Base-by-base conservation (phyloP, 2,329 filamentous ascomycete species). In the Fusarium sp. region DNA sequence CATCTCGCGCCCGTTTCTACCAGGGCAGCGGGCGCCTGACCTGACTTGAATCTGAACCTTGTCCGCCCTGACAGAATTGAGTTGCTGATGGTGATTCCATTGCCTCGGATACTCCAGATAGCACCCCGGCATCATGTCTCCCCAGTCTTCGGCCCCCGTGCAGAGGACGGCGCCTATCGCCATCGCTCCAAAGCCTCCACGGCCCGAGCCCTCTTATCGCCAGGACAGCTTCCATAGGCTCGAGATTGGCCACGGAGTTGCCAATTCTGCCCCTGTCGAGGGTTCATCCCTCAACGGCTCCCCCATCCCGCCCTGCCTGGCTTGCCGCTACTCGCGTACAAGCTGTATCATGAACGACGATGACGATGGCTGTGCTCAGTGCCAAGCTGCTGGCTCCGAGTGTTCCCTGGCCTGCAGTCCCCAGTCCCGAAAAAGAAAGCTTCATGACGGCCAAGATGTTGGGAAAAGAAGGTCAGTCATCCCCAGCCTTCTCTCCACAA, bases 321-420 rank as follows among this genome's bases (percentile, higher is more conserved):
- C 92, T 69, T 97, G 94, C 83, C 88, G 92, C 73, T 88, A 89
- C 82, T 90, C 93, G 75, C 93, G 94, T 82, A 91, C 90, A 79
- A 92, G 92, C 83, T 97, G 94, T 84, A 91, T 95, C 72, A 89
- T 94, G 81, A 85, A 84, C 76, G 92, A 95, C 80, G 93, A 96
- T 81, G 92, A 92, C 74, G 91, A 93, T 77, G 86, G 88, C 75
- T 97, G 94, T 83, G 89, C 94, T 72, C 88, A 94, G 73, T 97
- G 94, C 83, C 92, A 94, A 81, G 91, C 92, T 81, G 92, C 92
- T 83, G 92, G 92, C 78, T 90, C 94, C 80, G 92, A 94, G 76
- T 97, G 94, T 83, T 95, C 94, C 50, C 91, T 95, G 81, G 88
- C 92, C 60, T 91, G 92, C 75, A 94, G 93, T 82, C 94, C 94